Percentiles rank a stretch among this genome's conserved stretches.
Evolutionary conservation across 1,284 basidiomycete species (phyloP).

Genomic region (Clitocybe nebularis): DNA sequence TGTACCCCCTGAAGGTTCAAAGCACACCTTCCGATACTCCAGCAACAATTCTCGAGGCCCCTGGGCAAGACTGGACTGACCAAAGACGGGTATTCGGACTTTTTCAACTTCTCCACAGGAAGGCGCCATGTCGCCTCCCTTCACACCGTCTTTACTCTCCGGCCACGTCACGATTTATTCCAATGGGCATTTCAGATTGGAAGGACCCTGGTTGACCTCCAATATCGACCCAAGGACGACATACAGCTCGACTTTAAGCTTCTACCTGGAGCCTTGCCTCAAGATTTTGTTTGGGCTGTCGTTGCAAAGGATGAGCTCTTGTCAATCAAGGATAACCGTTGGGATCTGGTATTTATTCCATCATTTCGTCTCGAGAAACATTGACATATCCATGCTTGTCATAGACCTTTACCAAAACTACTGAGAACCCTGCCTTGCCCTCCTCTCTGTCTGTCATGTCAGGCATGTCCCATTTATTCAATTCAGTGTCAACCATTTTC

Average conservation of each 20-base stretch:
- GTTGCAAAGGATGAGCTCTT: slow-evolving; percentile 77
- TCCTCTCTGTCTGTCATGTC: slow-evolving; percentile 68
- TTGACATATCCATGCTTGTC: slow-evolving; percentile 8
- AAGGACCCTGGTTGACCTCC: slow-evolving; percentile 69
- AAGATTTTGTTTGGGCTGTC: slow-evolving; percentile 80
- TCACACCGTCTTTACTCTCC: slow-evolving; percentile 74
- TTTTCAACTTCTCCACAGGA: slow-evolving; percentile 83
- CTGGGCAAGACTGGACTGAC: slow-evolving; percentile 43
- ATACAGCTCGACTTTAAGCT: slow-evolving; percentile 78
- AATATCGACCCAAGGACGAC: slow-evolving; percentile 64
- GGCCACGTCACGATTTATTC: slow-evolving; percentile 80
- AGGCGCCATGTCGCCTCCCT: slow-evolving; percentile 71
- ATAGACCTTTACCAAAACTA: slow-evolving; percentile 77
- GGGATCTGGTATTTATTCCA: slow-evolving; percentile 72
- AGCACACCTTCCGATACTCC: slow-evolving; percentile 51
- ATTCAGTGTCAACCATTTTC: slow-evolving; percentile 1
- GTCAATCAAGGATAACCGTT: slow-evolving; percentile 66
- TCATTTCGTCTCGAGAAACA: background rate
- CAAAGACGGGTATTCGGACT: slow-evolving; percentile 71
- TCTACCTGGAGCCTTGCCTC: slow-evolving; percentile 43
- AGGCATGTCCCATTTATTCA: slow-evolving; percentile 31
- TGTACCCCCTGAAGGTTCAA: slow-evolving; percentile 42
- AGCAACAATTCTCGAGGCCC: slow-evolving; percentile 68
- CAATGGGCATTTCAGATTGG: slow-evolving; percentile 59
- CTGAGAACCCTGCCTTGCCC: slow-evolving; percentile 62